phyloP scores from a whole-genome alignment of 805 yeast species.

The Lipomyces sp. region DNA sequence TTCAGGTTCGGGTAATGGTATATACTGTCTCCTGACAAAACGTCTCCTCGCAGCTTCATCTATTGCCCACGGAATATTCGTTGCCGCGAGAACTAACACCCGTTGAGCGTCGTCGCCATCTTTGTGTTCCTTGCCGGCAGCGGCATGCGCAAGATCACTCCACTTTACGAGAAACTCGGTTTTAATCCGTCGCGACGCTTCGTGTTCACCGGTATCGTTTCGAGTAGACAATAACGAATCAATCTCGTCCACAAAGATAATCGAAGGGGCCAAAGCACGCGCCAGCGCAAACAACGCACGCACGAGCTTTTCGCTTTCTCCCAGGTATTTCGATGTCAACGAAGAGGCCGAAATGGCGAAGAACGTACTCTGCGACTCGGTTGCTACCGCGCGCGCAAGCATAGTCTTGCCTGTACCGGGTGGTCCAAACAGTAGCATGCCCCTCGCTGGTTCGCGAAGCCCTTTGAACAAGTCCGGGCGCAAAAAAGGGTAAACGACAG shows the following conservation, averaged over 20 bases:
- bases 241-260: constrained; percentile 94
- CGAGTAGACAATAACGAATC: constrained; percentile 86
- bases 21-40: constrained; percentile 88
- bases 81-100: constrained; percentile 90
- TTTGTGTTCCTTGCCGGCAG: constrained; percentile 66
- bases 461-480: constrained; percentile 93
- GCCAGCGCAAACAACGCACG: constrained; percentile 86
- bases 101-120: constrained; percentile 57
- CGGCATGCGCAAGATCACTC: constrained; percentile 88
- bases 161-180: constrained; percentile 94
- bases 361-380: constrained; percentile 90
- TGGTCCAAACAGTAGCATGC: constrained; percentile 96
- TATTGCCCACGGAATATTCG: constrained; percentile 94
- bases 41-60: constrained; percentile 97
- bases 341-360: constrained; percentile 91
- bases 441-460: constrained; percentile 89
- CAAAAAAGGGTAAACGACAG: constrained; percentile 93
- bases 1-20: constrained; percentile 88
- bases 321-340: constrained; percentile 77
- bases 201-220: constrained; percentile 77
- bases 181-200: constrained; percentile 85
- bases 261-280: constrained; percentile 83
- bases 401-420: constrained; percentile 99
- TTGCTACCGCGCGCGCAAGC: constrained; percentile 96
- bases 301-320: constrained; percentile 93